Evolutionary conservation across 1,284 basidiomycete species (phyloP).

Genomic region (Trichosporon sp.): DNA sequence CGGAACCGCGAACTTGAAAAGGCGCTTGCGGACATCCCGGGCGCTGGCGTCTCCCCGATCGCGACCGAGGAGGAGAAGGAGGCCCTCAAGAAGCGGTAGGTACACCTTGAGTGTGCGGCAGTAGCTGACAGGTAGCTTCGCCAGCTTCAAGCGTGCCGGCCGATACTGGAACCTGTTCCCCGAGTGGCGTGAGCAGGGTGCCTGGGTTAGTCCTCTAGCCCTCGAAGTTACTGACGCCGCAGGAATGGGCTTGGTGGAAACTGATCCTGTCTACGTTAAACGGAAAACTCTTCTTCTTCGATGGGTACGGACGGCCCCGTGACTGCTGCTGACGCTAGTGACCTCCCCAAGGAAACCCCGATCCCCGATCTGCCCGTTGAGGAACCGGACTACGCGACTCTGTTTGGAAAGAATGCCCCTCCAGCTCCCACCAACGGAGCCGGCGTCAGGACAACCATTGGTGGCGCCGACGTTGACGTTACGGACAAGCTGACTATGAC

Average conservation of each 20-base stretch:
- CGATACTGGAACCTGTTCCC: conserved; percentile 58
- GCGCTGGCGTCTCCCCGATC: conserved; percentile 33
- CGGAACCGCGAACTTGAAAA: conserved; percentile 38
- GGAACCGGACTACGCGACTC: conserved; percentile 47
- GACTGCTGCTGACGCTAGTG: conserved; percentile 28
- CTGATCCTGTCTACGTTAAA: conserved; percentile 49
- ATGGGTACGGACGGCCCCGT: conserved; percentile 35
- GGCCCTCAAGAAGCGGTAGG: conserved; percentile 53
- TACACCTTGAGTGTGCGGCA: not conserved
- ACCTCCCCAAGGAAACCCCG: conserved; percentile 45
- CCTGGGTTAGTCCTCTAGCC: conserved; percentile 45
- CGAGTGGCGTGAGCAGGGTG: conserved; percentile 61
- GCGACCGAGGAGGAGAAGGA: conserved; percentile 53
- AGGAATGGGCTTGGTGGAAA: conserved; percentile 56
- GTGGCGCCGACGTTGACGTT: conserved; percentile 45
- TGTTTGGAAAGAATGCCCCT: conserved; percentile 37
- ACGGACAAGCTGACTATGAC: conserved; percentile 52
- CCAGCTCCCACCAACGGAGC: conserved; percentile 19
- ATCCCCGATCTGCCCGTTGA: conserved; percentile 52
- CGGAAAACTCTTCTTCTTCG: conserved; percentile 49
- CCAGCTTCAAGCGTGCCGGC: conserved; percentile 49
- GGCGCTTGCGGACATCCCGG: conserved; percentile 35
- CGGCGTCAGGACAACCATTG: conserved; percentile 22
- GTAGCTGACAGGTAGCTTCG: conserved; percentile 38
- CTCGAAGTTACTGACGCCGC: not conserved